Conservation (phyloP, 129 eudicot species). For the Artemisia argyi region DNA sequence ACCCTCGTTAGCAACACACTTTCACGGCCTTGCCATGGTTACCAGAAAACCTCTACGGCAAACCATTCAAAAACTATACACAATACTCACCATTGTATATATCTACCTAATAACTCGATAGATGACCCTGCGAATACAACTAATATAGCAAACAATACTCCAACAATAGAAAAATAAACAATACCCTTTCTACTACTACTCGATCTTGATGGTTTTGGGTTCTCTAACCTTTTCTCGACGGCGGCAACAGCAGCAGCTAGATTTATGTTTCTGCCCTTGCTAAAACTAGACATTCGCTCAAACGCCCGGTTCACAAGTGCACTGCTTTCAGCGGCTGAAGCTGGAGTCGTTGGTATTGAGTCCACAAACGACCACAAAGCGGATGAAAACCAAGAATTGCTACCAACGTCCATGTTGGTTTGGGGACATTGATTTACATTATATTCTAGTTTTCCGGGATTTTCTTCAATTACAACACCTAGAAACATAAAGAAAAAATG, state of each 20-base stretch:
- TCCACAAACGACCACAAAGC: slow-evolving; percentile 83
- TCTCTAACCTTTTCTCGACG: slow-evolving; percentile 33
- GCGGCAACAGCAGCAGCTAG: not conserved
- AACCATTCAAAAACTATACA: slow-evolving; percentile 6
- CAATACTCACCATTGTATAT: slow-evolving; percentile 27
- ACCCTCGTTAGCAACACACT: slow-evolving; percentile 18
- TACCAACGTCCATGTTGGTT: slow-evolving; percentile 31
- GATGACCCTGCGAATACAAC: slow-evolving; percentile 52
- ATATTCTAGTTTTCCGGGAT: slow-evolving; percentile 33
- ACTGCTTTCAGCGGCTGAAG: slow-evolving; percentile 78
- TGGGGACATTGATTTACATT: slow-evolving; percentile 42
- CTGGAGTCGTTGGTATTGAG: slow-evolving; percentile 92
- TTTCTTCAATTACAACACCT: slow-evolving; percentile 62
- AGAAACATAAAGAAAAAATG: slow-evolving; percentile 34
- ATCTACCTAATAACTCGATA: slow-evolving; percentile 32
- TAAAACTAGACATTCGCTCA: slow-evolving; percentile 83
- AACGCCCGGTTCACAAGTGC: slow-evolving; percentile 69
- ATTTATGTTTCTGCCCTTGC: slow-evolving; percentile 48
- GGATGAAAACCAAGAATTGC: slow-evolving; percentile 66
- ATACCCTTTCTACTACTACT: slow-evolving; percentile 38
- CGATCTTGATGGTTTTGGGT: slow-evolving; percentile 29
- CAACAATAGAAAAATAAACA: slow-evolving; percentile 53
- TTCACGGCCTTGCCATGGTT: slow-evolving; percentile 2
- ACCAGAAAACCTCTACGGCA: slow-evolving; percentile 18
- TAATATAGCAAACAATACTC: slow-evolving; percentile 65